Evolutionary conservation across 2,329 filamentous ascomycete species (phyloP), one percentile per base, ranked within the genome.

Genomic region (Graphilbum ipis-grandicollis): DNA sequence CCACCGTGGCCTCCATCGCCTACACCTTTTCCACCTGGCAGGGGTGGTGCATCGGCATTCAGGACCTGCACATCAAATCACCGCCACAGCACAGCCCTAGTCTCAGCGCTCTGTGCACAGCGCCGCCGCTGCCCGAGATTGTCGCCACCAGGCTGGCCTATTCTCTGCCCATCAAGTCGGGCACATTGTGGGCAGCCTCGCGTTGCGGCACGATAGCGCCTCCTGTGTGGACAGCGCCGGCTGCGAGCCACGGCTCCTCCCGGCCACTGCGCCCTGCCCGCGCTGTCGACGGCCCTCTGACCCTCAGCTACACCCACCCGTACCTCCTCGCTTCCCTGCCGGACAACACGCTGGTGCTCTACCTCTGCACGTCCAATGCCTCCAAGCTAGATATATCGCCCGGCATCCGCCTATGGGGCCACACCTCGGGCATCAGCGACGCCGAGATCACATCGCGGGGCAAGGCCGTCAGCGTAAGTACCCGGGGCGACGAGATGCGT

Each of bases 21-120:
- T 94, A 93, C 52, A 81, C 82, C 0, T 74, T 92, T 44, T 75
- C 79, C 14, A 79, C 80, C 2, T 64, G 77, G 3, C 75, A 74
- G 31, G 85, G 85, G 21, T 94, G 86, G 82, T 85, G 80, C 8
- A 69, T 93, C 14, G 86, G 85, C 2, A 71, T 96, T n/a, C 88
- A 96, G 53, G 88, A 94, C 53, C 61, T 94, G 31, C 75, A 79
- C 40, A 66, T 93, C 31, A 56, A 50, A 1, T 48, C 47, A 31
- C 19, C 32, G 2, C 17, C 17, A 15, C 9, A 22, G 45, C 25
- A 32, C 36, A 13, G 37, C 39, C 15, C 17, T 21, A 17, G 14
- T 21, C 21, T 4, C 33, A 28, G 17, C 18, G 19, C 9, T 22
- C 17, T 7, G 19, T 13, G 12, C 14, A 12, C 14, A 13, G 26